Evolutionary conservation across 2,329 filamentous ascomycete genomes (phyloP).

Genomic region (Botrytis sinoallii): DNA sequence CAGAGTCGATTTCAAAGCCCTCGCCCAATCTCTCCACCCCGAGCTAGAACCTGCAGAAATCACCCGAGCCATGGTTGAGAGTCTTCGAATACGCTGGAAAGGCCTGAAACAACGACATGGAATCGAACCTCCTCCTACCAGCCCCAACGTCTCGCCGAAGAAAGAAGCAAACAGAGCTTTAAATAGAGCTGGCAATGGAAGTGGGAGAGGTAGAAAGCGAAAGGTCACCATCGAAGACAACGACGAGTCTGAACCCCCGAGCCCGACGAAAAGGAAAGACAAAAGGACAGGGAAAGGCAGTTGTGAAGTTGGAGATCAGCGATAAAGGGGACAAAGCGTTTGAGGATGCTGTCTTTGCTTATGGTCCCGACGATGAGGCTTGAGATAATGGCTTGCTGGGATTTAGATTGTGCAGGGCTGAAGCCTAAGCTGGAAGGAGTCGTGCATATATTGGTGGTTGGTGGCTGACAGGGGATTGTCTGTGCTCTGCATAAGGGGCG

Average conservation of each 20-base stretch:
- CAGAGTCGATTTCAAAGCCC: neutral
- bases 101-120: neutral
- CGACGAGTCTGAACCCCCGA: neutral
- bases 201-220: neutral
- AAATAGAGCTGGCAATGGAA: no score
- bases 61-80: neutral
- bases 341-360: neutral
- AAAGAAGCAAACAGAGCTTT: neutral
- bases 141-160: neutral
- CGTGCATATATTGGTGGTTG: slow-evolving; percentile 3
- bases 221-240: neutral
- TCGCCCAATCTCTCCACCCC: neutral
- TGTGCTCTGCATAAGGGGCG: slow-evolving; percentile 7
- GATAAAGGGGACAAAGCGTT: slow-evolving; percentile 3
- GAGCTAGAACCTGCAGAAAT: neutral
- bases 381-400: neutral
- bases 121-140: neutral
- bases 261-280: slow-evolving; percentile 1
- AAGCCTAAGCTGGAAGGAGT: neutral
- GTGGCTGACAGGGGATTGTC: neutral
- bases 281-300: neutral
- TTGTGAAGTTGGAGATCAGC: neutral
- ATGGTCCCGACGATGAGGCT: neutral
- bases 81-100: neutral
- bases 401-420: slow-evolving; percentile 8